Percentiles rank a stretch among this genome's conserved stretches.
phyloP scores from a whole-genome alignment of 2,329 filamentous ascomycete species.

The Pseudogymnoascus sp. region DNA sequence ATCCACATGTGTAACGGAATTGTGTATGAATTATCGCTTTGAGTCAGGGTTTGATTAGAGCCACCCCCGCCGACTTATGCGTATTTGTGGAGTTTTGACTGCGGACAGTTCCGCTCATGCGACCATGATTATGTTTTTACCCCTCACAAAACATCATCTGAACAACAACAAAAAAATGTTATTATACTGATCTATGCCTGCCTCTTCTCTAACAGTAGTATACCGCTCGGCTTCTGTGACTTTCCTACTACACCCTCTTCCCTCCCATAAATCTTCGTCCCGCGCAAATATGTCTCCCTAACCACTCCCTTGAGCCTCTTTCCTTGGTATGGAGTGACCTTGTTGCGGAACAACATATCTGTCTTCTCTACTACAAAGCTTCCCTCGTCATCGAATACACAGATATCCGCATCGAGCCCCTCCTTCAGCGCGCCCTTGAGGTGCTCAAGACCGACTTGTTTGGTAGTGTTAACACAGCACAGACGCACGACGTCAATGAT shows the following conservation, averaged over 20 bases:
- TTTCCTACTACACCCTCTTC: conserved; percentile 37
- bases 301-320: conserved; percentile 54
- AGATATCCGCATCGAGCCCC: conserved; percentile 85
- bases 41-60: not conserved
- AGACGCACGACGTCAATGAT: conserved; percentile 76
- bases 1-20: conserved; percentile 1
- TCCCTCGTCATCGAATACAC: conserved; percentile 81
- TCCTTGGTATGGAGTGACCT: conserved; percentile 39
- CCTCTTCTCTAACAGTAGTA: conserved; percentile 42
- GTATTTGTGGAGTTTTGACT: not conserved
- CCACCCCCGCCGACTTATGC: not conserved
- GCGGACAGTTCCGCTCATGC: conserved; percentile 8
- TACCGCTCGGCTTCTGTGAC: conserved; percentile 40
- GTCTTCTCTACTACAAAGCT: conserved; percentile 65
- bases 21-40: not conserved
- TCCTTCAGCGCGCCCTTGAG: conserved; percentile 73
- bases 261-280: conserved; percentile 26
- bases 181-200: conserved; percentile 9
- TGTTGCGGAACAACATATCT: conserved; percentile 66
- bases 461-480: conserved; percentile 79
- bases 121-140: not conserved
- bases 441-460: conserved; percentile 76
- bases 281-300: conserved; percentile 29
- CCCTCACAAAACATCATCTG: not conserved
- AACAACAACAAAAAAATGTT: not conserved